A percentile compares a stretch with the other conserved stretches of the same genome.
Conservation (phyloP, 1,139 yeast genomes). For the Yamadazyma conglobata region DNA sequence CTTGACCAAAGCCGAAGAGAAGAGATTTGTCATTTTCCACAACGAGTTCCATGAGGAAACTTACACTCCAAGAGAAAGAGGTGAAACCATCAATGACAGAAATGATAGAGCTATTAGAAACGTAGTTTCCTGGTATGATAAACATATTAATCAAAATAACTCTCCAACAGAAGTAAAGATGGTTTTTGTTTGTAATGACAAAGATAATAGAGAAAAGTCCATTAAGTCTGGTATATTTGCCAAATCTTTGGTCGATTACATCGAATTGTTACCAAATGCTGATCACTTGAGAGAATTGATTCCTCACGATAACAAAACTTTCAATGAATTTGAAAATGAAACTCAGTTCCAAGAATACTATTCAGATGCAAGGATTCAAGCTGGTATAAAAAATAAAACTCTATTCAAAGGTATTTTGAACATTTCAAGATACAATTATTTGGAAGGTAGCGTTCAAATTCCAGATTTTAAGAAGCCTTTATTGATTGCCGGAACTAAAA, state of each 20-base stretch:
- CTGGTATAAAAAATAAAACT: conserved; percentile 86
- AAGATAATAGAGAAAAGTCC: conserved; percentile 62
- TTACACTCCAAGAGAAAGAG: conserved; percentile 55
- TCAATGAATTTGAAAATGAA: conserved; percentile 34
- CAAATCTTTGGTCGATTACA: conserved; percentile 59
- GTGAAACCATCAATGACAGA: conserved; percentile 82
- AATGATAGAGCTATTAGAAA: conserved; percentile 88
- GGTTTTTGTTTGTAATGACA: conserved; percentile 76
- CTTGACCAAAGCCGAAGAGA: conserved; percentile 71
- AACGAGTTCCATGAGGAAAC: conserved; percentile 84
- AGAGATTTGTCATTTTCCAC: conserved; percentile 87
- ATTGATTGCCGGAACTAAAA: conserved; percentile 75
- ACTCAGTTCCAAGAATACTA: conserved; percentile 75
- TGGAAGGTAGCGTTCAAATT: conserved; percentile 81
- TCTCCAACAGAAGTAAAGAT: conserved; percentile 42
- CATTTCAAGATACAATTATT: conserved; percentile 79
- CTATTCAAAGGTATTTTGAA: conserved; percentile 81
- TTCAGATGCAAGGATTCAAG: conserved; percentile 77
- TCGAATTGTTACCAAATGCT: conserved; percentile 70
- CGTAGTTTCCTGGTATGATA: conserved; percentile 66
- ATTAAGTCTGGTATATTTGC: conserved; percentile 51
- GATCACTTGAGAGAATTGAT: conserved; percentile 76
- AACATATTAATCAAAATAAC: conserved; percentile 50
- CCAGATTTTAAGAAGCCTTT: conserved; percentile 79
- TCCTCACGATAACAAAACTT: conserved; percentile 46